Conservation (phyloP, 306 rosid genomes). For the Senna tora region DNA sequence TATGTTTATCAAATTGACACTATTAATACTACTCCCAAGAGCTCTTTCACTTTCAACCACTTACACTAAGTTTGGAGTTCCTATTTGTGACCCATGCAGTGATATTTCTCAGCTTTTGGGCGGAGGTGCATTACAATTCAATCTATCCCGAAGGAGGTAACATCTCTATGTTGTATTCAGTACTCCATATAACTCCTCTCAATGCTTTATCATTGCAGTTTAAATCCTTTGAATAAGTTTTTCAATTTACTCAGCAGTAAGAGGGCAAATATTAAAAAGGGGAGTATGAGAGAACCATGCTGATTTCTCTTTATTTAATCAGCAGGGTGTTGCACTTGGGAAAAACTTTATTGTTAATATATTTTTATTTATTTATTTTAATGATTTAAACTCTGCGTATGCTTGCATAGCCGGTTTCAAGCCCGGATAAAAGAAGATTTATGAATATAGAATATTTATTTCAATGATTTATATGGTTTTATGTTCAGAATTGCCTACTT, state of each 20-base stretch:
- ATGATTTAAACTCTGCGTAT: too few relatives aligned
- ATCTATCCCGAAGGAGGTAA: conserved; percentile 97
- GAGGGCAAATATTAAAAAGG: background rate
- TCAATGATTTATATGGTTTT: conserved; percentile 16
- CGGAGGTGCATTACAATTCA: conserved; percentile 98
- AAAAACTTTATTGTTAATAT: background rate
- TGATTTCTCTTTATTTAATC: background rate
- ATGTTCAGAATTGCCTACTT: conserved; percentile 54
- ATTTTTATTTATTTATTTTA: background rate
- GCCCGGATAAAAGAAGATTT: too few relatives aligned
- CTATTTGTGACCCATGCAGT: conserved; percentile 65
- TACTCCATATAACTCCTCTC: background rate
- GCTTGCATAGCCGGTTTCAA: too few relatives aligned
- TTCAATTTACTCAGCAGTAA: background rate
- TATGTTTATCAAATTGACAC: too few relatives aligned
- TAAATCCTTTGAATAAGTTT: background rate
- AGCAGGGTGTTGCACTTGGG: background rate
- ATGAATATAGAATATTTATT: too few relatives aligned
- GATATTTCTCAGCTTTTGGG: conserved; percentile 98
- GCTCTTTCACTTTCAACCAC: conserved; percentile 17
- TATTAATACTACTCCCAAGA: background rate
- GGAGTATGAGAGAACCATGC: too few relatives aligned
- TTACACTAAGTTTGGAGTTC: conserved; percentile 20
- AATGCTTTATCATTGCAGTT: background rate
- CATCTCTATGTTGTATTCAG: background rate